Conservation (phyloP, 495 filamentous ascomycete species). For the Cryomyces minteri region DNA sequence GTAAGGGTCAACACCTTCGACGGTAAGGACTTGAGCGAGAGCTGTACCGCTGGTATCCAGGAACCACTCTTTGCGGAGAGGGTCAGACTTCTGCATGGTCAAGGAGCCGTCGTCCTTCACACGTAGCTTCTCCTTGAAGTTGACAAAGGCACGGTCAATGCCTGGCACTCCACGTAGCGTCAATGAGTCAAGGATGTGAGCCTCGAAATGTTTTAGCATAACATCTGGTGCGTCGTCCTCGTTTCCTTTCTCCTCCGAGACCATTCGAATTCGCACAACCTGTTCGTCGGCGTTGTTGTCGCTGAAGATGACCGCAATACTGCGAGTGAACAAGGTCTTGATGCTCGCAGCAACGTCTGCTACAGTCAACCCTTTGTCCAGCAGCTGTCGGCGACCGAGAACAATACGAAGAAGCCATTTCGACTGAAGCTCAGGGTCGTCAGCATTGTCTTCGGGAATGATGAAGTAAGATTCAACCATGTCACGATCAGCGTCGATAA, state of each 20-base stretch:
- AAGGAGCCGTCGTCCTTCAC: constrained; percentile 48
- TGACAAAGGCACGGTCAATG: constrained; percentile 83
- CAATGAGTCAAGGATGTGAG: constrained; percentile 75
- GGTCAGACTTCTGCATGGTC: constrained; percentile 46
- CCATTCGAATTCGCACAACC: constrained; percentile 80
- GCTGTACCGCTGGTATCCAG: constrained; percentile 85
- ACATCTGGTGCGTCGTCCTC: constrained; percentile 67
- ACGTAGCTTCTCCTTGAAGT: constrained; percentile 49
- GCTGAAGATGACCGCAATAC: constrained; percentile 87
- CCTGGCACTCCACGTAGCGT: constrained; percentile 79
- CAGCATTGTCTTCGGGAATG: constrained; percentile 64
- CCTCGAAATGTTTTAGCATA: constrained; percentile 75
- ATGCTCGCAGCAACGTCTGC: constrained; percentile 83
- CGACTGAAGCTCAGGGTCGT: constrained; percentile 60
- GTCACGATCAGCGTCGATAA: constrained; percentile 72
- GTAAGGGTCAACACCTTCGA: constrained; percentile 77
- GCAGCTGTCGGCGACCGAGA: constrained; percentile 79
- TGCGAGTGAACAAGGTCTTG: constrained; percentile 69
- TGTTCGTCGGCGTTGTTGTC: constrained; percentile 96
- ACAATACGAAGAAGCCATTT: constrained; percentile 89
- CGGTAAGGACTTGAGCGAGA: constrained; percentile 60
- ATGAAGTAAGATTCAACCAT: constrained; percentile 97
- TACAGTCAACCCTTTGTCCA: constrained; percentile 84
- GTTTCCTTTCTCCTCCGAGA: constrained; percentile 52
- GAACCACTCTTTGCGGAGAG: constrained; percentile 74